Evolutionary conservation across 2,329 filamentous ascomycete genomes (phyloP).

Genomic region (Pseudopyricularia cyperi): DNA sequence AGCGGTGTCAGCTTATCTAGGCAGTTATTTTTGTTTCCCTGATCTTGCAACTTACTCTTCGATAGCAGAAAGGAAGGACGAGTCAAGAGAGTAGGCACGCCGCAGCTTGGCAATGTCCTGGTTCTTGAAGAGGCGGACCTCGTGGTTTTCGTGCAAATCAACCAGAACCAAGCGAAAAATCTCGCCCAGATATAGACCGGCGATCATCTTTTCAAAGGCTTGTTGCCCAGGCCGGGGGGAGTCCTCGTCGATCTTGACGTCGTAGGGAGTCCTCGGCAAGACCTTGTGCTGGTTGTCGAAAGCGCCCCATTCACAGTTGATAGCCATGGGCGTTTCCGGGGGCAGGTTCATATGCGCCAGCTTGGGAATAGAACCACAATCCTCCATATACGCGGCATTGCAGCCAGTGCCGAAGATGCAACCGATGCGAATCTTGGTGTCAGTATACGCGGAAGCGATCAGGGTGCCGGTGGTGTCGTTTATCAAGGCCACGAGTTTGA

Average conservation of each 20-base stretch:
- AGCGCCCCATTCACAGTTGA: constrained; percentile 96
- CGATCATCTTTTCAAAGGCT: constrained; percentile 96
- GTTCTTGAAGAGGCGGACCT: constrained; percentile 63
- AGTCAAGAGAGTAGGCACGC: constrained; percentile 80
- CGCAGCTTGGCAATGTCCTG: constrained; percentile 72
- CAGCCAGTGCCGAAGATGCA: constrained; percentile 98
- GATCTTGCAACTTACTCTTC: constrained; percentile 52
- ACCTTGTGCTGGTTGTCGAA: constrained; percentile 91
- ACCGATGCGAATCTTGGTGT: constrained; percentile 81
- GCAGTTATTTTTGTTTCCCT: neutral
- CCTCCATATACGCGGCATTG: constrained; percentile 97
- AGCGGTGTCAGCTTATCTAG: neutral
- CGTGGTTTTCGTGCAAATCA: constrained; percentile 69
- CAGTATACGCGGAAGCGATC: constrained; percentile 95
- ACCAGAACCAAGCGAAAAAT: constrained; percentile 82
- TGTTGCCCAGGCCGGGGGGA: constrained; percentile 90
- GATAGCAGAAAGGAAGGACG: constrained; percentile 84
- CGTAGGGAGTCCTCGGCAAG: constrained; percentile 74
- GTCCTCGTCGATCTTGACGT: constrained; percentile 76
- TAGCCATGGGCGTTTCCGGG: constrained; percentile 73
- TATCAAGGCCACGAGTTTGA: constrained; percentile 85
- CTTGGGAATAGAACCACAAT: constrained; percentile 84
- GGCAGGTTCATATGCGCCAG: constrained; percentile 83
- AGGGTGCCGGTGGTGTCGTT: constrained; percentile 97
- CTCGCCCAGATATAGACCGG: constrained; percentile 86